Evolutionary conservation across 2,329 filamentous ascomycete genomes (phyloP), one percentile per base, ranked within the genome.

Genomic region (Allantophomopsis cytisporea): DNA sequence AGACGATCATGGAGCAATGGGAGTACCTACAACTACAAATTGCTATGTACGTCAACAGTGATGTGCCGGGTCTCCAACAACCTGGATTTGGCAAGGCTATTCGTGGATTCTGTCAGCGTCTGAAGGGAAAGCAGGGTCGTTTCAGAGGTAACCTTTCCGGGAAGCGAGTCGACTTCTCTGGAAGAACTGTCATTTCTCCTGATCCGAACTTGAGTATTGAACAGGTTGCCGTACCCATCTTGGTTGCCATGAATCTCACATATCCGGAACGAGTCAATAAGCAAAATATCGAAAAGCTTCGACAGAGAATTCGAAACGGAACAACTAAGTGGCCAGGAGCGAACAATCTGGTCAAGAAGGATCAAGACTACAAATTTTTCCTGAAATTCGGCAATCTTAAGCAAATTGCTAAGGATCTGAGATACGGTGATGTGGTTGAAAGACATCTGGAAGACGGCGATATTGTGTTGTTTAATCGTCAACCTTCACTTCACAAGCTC

Each of bases 121-220:
- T 98, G 36, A 98, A 98, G 62, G 91, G 91, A 49, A 98, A 98
- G 55, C 89, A 96, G 55, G 91, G 91, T 40, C 84, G 91, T 40
- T 98, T 98, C 61, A 81, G 91, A 63, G 91, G 93, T 42, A 98
- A 98, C 53, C 61, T 98, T 43, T 96, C 89, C 0, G 91, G 91
- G 56, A 98, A 98, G 62, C 89, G 91, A 71, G 91, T 98, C 39
- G 89, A 98, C 57, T 98, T 96, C 60, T 98, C 91, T 10, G 91
- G 87, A 14, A 79, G 91, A 58, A 98, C 91, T 1, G 91, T 98
- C 60, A 98, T 98, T 59, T 94, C 88, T 1, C 91, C 91, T 0
- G 91, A 98, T 59, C 91, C 91, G 3, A 98, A 98, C 51, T 60
- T 98, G 37, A 79, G 83, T 14, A 86, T 98, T 46, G 86, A 96